Evolutionary conservation across 257 asterid species (phyloP).

Genomic region (Nicotiana sylvestris): DNA sequence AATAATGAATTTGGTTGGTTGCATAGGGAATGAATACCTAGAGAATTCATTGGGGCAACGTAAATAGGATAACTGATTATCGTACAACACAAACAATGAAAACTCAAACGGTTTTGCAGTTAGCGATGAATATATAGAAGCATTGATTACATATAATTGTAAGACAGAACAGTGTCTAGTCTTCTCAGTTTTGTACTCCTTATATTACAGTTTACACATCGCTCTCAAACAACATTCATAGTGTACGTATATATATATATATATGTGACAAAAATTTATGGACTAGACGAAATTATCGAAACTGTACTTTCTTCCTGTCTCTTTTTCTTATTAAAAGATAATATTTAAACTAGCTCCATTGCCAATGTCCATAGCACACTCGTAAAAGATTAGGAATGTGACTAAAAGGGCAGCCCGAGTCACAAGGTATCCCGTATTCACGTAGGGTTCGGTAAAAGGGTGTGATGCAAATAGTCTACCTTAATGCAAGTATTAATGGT

Average conservation of each 20-base stretch:
- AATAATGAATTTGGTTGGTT: no score
- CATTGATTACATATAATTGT: neutral
- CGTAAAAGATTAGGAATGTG: neutral
- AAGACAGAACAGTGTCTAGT: neutral
- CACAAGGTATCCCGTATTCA: no score
- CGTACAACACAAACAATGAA: neutral
- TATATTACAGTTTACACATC: constrained; percentile 5
- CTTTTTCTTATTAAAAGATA: neutral
- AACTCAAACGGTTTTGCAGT: constrained; percentile 8
- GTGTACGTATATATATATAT: neutral
- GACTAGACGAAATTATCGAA: neutral
- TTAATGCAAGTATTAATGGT: no score
- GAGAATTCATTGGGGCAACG: neutral
- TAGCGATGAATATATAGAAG: neutral
- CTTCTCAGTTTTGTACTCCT: constrained; percentile 8
- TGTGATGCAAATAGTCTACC: no score
- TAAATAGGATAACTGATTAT: neutral
- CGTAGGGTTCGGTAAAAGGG: no score
- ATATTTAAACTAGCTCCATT: neutral
- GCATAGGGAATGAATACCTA: neutral
- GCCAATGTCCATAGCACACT: neutral
- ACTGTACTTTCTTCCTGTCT: neutral
- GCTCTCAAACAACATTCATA: constrained; percentile 11
- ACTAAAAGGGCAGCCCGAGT: no score
- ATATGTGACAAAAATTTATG: neutral